These are phyloP conservation scores for Sphaerulina musiva DNA, from an alignment of 2,329 filamentous ascomycete species.

Conservation along the genomic window DNA sequence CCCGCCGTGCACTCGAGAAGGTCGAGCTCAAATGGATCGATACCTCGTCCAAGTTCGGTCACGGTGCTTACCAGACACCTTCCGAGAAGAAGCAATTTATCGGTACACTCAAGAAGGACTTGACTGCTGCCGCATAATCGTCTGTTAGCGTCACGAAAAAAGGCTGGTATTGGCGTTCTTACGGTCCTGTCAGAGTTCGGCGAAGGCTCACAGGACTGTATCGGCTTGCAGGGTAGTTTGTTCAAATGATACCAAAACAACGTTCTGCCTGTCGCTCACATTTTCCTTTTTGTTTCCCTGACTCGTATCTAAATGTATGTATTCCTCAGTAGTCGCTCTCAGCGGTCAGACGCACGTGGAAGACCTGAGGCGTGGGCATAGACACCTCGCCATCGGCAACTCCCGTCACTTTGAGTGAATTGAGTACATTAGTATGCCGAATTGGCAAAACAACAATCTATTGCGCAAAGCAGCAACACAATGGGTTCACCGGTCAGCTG, in stretches of 20 bases:
- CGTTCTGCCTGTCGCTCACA: conserved; percentile 8
- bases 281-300: background rate
- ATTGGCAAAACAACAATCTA: too few relatives aligned
- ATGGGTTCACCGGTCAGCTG: background rate
- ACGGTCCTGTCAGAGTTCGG: conserved; percentile 12
- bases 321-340: background rate
- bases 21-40: conserved; percentile 99
- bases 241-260: conserved; percentile 17
- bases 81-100: conserved; percentile 97
- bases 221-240: conserved; percentile 14
- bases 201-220: conserved; percentile 13
- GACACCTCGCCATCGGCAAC: too few relatives aligned
- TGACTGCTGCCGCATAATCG: conserved; percentile 41
- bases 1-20: conserved; percentile 94
- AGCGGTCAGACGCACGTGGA: too few relatives aligned
- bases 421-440: too few relatives aligned
- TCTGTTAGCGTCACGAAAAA: conserved; percentile 6
- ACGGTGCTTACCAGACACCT: conserved; percentile 98
- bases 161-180: conserved; percentile 11
- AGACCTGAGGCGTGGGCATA: too few relatives aligned
- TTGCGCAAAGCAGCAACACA: background rate
- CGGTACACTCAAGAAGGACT: conserved; percentile 99
- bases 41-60: conserved; percentile 98
- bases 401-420: too few relatives aligned
- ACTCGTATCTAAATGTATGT: background rate